Evolutionary conservation across 1,139 yeast genomes (phyloP).

Genomic region (Debaryomycetaceae sp.): DNA sequence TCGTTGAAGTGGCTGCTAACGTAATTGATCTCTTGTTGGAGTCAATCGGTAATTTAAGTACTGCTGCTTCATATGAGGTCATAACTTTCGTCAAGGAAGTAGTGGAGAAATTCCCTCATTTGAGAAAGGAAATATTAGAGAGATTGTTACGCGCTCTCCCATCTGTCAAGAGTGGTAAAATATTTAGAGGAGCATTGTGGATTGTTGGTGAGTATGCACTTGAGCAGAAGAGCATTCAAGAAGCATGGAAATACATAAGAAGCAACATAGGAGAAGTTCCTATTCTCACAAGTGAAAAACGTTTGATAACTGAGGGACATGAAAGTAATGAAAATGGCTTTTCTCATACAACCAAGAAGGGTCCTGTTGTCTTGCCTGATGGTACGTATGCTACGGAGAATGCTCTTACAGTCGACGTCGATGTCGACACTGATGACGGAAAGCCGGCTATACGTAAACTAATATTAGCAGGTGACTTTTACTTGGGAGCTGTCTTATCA

Average conservation of each 20-base stretch:
- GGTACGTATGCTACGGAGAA: conserved; percentile 98
- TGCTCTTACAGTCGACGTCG: conserved; percentile 59
- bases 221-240: conserved; percentile 71
- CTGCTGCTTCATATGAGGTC: conserved; percentile 86
- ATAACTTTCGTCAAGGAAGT: conserved; percentile 89
- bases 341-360: conserved; percentile 30
- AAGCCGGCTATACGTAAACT: conserved; percentile 80
- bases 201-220: conserved; percentile 87
- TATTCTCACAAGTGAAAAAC: conserved; percentile 71
- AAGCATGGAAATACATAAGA: conserved; percentile 86
- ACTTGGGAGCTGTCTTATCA: conserved; percentile 83
- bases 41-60: conserved; percentile 78
- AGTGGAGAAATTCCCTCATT: conserved; percentile 84
- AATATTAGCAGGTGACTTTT: conserved; percentile 84
- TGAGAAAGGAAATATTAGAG: conserved; percentile 63
- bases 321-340: conserved; percentile 17
- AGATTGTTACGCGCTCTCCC: conserved; percentile 65
- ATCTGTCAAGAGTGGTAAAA: conserved; percentile 79
- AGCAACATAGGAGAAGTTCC: conserved; percentile 89
- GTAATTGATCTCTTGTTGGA: conserved; percentile 88
- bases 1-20: conserved; percentile 86
- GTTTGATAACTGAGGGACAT: conserved; percentile 33
- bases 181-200: conserved; percentile 94
- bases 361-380: conserved; percentile 90
- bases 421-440: conserved; percentile 32